phyloP scores from a whole-genome alignment of 2,329 filamentous ascomycete species.

The Monilinia vaccinii-corymbosi region DNA sequence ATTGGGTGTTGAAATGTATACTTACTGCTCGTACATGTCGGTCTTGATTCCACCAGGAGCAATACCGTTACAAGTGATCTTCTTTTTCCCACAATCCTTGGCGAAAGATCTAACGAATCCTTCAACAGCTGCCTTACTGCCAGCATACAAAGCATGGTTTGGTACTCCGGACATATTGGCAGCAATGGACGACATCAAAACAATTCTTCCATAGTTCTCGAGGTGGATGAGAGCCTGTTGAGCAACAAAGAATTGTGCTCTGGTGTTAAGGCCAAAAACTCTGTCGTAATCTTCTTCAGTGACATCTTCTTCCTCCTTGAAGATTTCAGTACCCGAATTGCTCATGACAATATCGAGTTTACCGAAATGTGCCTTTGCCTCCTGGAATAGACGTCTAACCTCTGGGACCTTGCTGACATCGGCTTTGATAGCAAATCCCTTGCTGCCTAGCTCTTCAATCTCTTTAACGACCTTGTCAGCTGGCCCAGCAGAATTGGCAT shows the following conservation, averaged over 20 bases:
- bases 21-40: constrained; percentile 51
- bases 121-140: constrained; percentile 66
- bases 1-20: neutral
- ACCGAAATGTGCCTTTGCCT: constrained; percentile 23
- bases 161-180: constrained; percentile 44
- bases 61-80: constrained; percentile 59
- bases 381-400: constrained; percentile 20
- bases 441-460: constrained; percentile 41
- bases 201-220: constrained; percentile 59
- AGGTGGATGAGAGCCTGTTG: constrained; percentile 66
- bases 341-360: constrained; percentile 25
- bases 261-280: constrained; percentile 57
- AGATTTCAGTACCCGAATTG: constrained; percentile 27
- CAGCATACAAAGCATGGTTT: constrained; percentile 66
- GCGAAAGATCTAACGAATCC: constrained; percentile 67
- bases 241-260: constrained; percentile 67
- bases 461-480: constrained; percentile 49
- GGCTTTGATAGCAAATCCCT: constrained; percentile 45
- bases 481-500: constrained; percentile 43
- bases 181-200: constrained; percentile 58
- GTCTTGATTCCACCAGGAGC: constrained; percentile 60
- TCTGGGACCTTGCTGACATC: constrained; percentile 46
- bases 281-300: constrained; percentile 24
- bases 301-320: constrained; percentile 22
- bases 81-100: constrained; percentile 44